Evolutionary conservation across 2,329 filamentous ascomycete genomes (phyloP), one percentile per base, ranked within the genome.

Genomic region (Aspergillus vadensis): DNA sequence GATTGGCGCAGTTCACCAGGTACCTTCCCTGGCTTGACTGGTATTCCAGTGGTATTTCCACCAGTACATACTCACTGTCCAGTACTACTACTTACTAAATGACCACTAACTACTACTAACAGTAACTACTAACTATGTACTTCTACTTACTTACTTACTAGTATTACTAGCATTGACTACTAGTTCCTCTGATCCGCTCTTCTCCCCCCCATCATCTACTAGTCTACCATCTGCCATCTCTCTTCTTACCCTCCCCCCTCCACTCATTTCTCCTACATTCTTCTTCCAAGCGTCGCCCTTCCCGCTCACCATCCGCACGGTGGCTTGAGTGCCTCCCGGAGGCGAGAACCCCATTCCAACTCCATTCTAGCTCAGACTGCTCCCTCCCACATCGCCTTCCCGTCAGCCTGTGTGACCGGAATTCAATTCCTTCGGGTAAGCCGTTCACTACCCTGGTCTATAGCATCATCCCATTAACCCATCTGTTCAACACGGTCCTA

Each of bases 381-480:
- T 44, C 3, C 7, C 47, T 12, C 30, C 47, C 25, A 25, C 23
- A 50, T 50, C 47, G 25, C 47, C 21, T 50, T 17, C 44, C 23
- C 27, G 25, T 17, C 47, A 50, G 15, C 25, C 15, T 50, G 47
- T 50, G 25, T n/a, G 15, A 50, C 47, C 47, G 47, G 47, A 50
- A 50, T 50, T 50, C 25, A 50, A 17, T 50, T 50, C 47, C 47
- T 50, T 27, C 47, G 47, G 47, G 25, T 50, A 50, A 50, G 23
- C 47, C 27, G 47, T 30, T 8, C 25, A 30, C 8, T n/a, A 30
- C 15, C 47, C 23, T 25, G 44, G 21, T 23, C 25, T 14, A 49
- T 25, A n/a, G 8, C 23, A 4, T 5, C 44, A 3, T 36, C 15
- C 23, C 10, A n/a, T 15, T 30, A 25, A 30, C 25, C 30, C 6